Evolutionary conservation across 257 asterid genomes (phyloP), one percentile per base, ranked within the genome.

Genomic region (Petunia secreta): DNA sequence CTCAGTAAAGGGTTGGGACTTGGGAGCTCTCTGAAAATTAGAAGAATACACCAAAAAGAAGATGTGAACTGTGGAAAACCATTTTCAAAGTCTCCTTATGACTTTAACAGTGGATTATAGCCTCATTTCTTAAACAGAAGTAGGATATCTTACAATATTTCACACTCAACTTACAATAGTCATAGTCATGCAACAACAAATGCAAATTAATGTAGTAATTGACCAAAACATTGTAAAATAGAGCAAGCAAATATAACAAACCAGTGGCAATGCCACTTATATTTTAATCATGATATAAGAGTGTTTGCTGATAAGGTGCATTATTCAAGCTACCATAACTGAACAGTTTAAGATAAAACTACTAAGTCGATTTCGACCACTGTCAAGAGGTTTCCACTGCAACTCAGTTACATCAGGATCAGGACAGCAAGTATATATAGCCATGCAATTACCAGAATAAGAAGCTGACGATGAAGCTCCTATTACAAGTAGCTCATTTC

Each of bases 271-370:
- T 68, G 57, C 75, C 75, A 16, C 40, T n/a, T 44, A 8, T 68
- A 44, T 44, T 46, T 43, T 16, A n/a, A 68, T 68, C 43, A 69
- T 25, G 25, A 46, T 46, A 69, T 52, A 65, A 39, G 48, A 65
- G 13, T 40, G 13, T 39, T 40, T 40, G 52, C 13, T 65, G 36
- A 75, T 75, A 58, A 68, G 41, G 6, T 25, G 0, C n/a, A 36
- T 63, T 44, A 37, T 55, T 88, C 92, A 91, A 63, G 97, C 97
- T n/a, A 86, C 84, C 98, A 93, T 93, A 38, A 93, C 89, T 65
- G 94, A 93, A 66, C 98, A 90, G 67, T 93, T 93, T 34, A 79
- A 80, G 14, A 93, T 90, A 55, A 93, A 93, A 81, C 92, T 91
- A 83, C 94, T 91, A 1, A 89, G 90, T 58, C 87, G 86, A 43